Base-by-base conservation (phyloP, 2,329 filamentous ascomycete genomes). In the Shiraia sp. region DNA sequence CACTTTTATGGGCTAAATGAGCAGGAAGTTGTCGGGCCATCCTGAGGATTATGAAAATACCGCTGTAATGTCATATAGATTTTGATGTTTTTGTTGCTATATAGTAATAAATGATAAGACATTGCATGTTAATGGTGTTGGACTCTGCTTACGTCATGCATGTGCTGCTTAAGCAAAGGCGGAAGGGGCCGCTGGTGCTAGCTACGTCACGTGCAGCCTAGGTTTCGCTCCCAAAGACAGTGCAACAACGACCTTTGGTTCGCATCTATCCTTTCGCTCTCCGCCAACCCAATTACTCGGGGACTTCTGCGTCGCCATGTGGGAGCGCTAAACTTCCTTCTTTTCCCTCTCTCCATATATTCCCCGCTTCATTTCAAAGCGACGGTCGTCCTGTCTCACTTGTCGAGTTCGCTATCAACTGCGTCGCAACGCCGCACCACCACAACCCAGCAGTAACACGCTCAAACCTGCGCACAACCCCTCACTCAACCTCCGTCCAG, bases 221-320 rank as follows among this genome's bases (percentile, higher is more conserved):
- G 52, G 51, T 38, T 19, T 42, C 27, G 45, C 15, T 40, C 43
- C 49, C 44, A 32, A 55, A 47, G 50, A 43, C 40, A 29, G 47
- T 38, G 46, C 43, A 47, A 49, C 36, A 27, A 41, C 32, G 33
- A 41, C 45, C 36, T 44, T 27, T 39, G 34, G 35, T 28, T 24
- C 25, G 12, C 24, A 14, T 17, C 25, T 51, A 44, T 51, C 42
- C 51, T 50, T 45, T 49, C 49, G 49, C 47, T 49, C 48, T 39
- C 38, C 32, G n/a, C 48, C 36, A 37, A 42, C 27, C 47, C 36
- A 34, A 36, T 26, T n/a, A n/a, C 32, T 33, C 30, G 33, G 35
- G 27, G 34, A 38, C 47, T 51, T 50, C 59, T 51, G 52, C 51
- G 56, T 60, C 59, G 51, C 59, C 56, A 64, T 66, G 63, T 54